Evolutionary conservation across 208 protist genomes (phyloP).

Genomic region (Trypanosoma vivax): DNA sequence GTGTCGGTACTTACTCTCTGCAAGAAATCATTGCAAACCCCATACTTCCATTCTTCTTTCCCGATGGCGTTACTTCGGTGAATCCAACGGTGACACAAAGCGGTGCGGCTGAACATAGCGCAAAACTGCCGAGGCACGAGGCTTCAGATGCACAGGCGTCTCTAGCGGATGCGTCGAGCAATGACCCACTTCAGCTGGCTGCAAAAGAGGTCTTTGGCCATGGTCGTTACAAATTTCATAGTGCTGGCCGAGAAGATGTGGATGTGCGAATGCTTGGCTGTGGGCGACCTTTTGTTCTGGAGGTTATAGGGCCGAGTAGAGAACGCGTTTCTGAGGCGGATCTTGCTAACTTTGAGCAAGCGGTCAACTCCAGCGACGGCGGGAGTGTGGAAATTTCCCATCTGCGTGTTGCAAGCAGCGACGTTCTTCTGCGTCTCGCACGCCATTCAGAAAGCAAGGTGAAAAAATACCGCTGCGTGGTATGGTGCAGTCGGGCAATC

Average conservation of each 20-base stretch:
- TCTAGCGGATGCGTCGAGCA: conserved; percentile 1
- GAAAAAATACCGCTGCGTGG: conserved; percentile 85
- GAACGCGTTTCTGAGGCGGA: conserved; percentile 50
- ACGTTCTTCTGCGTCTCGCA: conserved; percentile 70
- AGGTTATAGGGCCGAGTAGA: conserved; percentile 68
- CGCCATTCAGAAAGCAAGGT: conserved; percentile 84
- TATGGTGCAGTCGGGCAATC: conserved; percentile 75
- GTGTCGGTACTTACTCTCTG: conserved; percentile 73
- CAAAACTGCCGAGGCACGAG: conserved; percentile 19
- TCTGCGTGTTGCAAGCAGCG: conserved; percentile 50
- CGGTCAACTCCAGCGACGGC: conserved; percentile 52
- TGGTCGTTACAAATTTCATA: conserved; percentile 88
- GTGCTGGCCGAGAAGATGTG: conserved; percentile 91
- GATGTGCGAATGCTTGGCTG: conserved; percentile 94
- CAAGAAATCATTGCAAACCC: conserved; percentile 83
- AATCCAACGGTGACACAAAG: not conserved
- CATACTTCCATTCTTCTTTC: conserved; percentile 75
- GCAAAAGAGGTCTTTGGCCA: conserved; percentile 62
- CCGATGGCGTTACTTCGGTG: conserved; percentile 41
- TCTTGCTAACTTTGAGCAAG: conserved; percentile 26
- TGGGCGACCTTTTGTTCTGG: conserved; percentile 91
- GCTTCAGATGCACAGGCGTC: not conserved
- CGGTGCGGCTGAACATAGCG: not conserved
- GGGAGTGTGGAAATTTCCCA: conserved; percentile 60
- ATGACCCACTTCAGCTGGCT: conserved; percentile 16